Evolutionary conservation across 345 rosid species (phyloP).

Genomic region (Acer yangbiense): DNA sequence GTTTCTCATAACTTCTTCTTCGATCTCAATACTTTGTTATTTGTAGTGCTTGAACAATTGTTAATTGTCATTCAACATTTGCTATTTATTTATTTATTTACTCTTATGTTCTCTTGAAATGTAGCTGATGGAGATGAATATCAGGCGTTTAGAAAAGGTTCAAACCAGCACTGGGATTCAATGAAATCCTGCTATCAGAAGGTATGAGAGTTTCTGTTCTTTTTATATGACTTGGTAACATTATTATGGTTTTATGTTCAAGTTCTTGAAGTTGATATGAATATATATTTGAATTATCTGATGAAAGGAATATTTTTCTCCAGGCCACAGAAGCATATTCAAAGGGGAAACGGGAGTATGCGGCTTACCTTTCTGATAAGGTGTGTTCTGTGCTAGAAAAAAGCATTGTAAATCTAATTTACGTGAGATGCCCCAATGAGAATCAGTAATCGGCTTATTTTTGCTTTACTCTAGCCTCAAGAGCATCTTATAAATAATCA

Average conservation of each 20-base stretch:
- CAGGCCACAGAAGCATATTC: slow-evolving; percentile 89
- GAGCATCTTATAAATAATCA: slow-evolving; percentile 3
- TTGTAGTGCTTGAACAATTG: neutral
- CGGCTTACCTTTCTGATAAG: slow-evolving; percentile 85
- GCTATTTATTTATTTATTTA: slow-evolving; percentile 10
- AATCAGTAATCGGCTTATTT: neutral
- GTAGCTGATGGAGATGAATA: slow-evolving; percentile 76
- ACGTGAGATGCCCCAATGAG: neutral
- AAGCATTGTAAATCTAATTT: neutral
- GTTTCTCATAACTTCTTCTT: neutral
- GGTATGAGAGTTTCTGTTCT: slow-evolving; percentile 40
- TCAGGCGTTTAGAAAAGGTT: slow-evolving; percentile 52
- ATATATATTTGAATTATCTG: slow-evolving; percentile 4
- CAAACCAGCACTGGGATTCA: slow-evolving; percentile 72
- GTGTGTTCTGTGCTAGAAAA: slow-evolving; percentile 33
- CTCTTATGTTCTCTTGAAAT: slow-evolving; percentile 29
- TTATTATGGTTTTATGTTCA: neutral
- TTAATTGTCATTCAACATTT: neutral
- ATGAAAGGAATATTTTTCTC: slow-evolving; percentile 18
- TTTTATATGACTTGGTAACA: neutral
- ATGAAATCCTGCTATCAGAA: slow-evolving; percentile 60
- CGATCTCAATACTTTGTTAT: neutral
- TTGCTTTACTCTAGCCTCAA: neutral
- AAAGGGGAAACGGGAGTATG: slow-evolving; percentile 61
- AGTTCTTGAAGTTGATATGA: slow-evolving; percentile 1